Base-by-base conservation (phyloP, 371 early-diverging fungal genomes). In the Saksenaea vasiformis region DNA sequence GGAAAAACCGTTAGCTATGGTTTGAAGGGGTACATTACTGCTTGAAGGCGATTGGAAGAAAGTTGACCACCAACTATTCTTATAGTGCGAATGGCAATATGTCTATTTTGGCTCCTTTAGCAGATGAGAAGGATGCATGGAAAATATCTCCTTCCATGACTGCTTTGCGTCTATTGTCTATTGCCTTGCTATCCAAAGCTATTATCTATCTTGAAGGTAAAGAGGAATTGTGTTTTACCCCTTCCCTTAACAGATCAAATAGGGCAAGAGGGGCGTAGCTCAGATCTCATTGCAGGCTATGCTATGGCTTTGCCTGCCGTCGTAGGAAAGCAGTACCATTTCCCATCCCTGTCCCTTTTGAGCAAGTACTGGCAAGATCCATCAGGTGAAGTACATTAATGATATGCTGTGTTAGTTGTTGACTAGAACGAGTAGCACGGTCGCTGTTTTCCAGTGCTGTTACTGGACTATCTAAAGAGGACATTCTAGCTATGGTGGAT, bases 341-440 rank as follows among this genome's bases (percentile, higher is more conserved):
- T 76, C 8, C 89, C 95, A 0, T 93, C 93, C 0, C 76, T 95
- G 15, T 84, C 92, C 1, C 85, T 85, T 56, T 66, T 94, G 14
- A 87, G 90, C 26, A 91, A 91, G 72, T 93, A 90, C 51, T 94
- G 94, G 92, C 92, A 92, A 65, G 95, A 95, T 70, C 84, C 92
- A 8, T 83, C 87, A 60, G 82, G 93, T 91, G 76, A 61, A 38
- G n/a, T 57, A 39, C 3, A 64, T 41, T 51, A 51, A 9, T 19
- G 35, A 10, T 8, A 14, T 53, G 28, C 26, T 28, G n/a, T 62
- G 4, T 15, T 24, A 36, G 5, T 54, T 11, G 24, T 51, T 34
- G 1, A 37, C 47, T 24, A 19, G 35, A 14, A 15, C 34, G n/a
- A 19, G 36, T 53, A 81, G 82, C 82, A 24, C 66, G 74, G 17